These are phyloP conservation scores for Tinospora cordifolia DNA, from an alignment of 164 flowering plant genomes.

Conservation along the genomic window DNA sequence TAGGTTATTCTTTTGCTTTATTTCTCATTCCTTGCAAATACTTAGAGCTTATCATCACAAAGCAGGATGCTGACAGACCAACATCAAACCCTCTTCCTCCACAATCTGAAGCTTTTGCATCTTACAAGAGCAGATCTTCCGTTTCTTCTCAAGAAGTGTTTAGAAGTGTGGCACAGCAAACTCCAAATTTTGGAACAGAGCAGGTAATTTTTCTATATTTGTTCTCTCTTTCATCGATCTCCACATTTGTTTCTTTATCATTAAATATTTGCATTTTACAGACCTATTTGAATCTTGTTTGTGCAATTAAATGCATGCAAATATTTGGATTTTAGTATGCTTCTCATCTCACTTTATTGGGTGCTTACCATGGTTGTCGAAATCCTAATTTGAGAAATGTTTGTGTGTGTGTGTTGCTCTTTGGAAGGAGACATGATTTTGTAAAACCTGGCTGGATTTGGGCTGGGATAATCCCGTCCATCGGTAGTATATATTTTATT, in stretches of 20 bases:
- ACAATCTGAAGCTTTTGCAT: conserved; percentile 65
- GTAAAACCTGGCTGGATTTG: no score
- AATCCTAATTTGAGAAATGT: no score
- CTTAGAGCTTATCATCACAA: conserved; percentile 3
- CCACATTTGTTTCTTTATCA: not conserved
- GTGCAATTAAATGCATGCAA: not conserved
- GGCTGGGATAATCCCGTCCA: no score
- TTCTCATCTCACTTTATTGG: not conserved
- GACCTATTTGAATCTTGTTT: not conserved
- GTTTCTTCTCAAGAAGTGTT: conserved; percentile 41
- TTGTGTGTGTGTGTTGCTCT: no score
- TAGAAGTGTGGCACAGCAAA: conserved; percentile 72
- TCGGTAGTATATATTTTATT: no score
- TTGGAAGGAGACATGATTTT: no score
- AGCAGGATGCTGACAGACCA: conserved; percentile 71
- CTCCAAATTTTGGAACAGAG: conserved; percentile 90
- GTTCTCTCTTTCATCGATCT: not conserved
- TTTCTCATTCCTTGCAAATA: not conserved
- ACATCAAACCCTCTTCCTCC: conserved; percentile 97
- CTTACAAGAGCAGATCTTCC: conserved; percentile 32
- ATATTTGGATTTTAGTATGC: not conserved
- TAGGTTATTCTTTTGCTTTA: not conserved
- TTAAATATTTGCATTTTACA: not conserved
- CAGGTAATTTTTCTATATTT: conserved; percentile 36
- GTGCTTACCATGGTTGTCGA: not conserved